Base-by-base conservation (phyloP, 768 basidiomycete species). In the Mycena chlorophos region DNA sequence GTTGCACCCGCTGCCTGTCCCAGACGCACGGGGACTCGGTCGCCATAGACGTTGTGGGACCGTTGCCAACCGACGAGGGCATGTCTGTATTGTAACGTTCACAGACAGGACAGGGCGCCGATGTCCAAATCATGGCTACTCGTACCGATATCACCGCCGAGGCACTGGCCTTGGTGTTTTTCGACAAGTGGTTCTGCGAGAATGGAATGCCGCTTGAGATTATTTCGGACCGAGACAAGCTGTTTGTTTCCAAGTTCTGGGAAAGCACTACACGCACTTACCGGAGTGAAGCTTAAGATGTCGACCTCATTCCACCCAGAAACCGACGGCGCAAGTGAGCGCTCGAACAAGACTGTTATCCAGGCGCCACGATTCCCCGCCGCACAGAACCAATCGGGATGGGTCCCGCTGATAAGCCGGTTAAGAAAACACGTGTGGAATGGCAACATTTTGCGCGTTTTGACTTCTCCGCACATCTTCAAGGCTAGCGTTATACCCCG, bases 261-360 rank as follows among this genome's bases (percentile, higher is more conserved):
- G 72, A 28, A 25, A n/a, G 40, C 56, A 0, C 54, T 72, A 6
- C 49, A 60, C 37, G 29, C 27, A 17, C 45, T 60, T 2, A 56
- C 69, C 1, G 65, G 67, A 2, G 57, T 61, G 6, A 63, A 68
- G 30, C 49, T 71, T 0, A 66, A 63, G 12, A 61, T 71, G 65
- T 74, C 73, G 1, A 70, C 68, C 0, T 56, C 71, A 0, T 76
- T 64, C 34, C 76, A 78, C 31, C 75, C 72, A 0, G 65, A 77
- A 49, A 72, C 69, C 0, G 69, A 77, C 58, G 73, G 76, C 0
- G 31, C 59, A 0, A 71, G 66, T 14, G 68, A 77, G 58, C 52
- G 60, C 0, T 66, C 67, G 0, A 74, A 74, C 45, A 69, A 70
- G 34, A 74, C 67, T 0, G 55, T 73, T 1, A 67, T 64, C 29